Base-by-base conservation (phyloP, 106 monocot genomes). In the Allium cepa region DNA sequence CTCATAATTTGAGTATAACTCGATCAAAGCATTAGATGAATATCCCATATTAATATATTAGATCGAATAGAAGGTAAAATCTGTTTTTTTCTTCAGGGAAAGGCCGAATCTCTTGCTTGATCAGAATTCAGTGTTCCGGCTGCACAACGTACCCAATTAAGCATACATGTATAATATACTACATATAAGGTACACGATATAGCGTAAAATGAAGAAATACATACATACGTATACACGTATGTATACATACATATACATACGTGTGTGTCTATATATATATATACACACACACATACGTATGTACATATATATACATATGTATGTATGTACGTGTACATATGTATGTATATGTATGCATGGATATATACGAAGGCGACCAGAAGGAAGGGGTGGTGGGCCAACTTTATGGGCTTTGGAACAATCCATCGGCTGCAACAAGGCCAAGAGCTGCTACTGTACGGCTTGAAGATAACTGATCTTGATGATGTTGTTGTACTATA, bases 91-190 rank as follows among this genome's bases (percentile, higher is more conserved):
- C 69, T 86, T 87, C 50, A 86, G 50, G 8, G 83, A 81, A 3
- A 92, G 88, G 0, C 80, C 75, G 0, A 82, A 48, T 36, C 96
- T 59, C 96, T 79, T 9, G 96, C 26, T 62, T 87, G 36, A 18
- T 97, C 96, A 11, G 89, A 82, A 68, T 97, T 97, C 45, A 64
- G 16, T 0, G 92, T 97, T 18, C 96, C 96, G 12, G 82, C 96
- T 97, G 69, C 9, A 47, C 26, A 5, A 56, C 36, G 11, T 22
- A 22, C 22, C 22, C 22, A 55, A 8, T 12, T 55, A 15, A 55
- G 3, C 15, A 55, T 55, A 12, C 15, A 55, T 55, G 3, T 55
- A 55, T 8, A 12, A 55, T 12, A 55, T 4, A 55, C 53, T 12
- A 12, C 0, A 12, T 55, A 55, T 55, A 55, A 55, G 11, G 11